Evolutionary conservation across 768 basidiomycete species (phyloP).

Genomic region (Cantharellus anzutake): DNA sequence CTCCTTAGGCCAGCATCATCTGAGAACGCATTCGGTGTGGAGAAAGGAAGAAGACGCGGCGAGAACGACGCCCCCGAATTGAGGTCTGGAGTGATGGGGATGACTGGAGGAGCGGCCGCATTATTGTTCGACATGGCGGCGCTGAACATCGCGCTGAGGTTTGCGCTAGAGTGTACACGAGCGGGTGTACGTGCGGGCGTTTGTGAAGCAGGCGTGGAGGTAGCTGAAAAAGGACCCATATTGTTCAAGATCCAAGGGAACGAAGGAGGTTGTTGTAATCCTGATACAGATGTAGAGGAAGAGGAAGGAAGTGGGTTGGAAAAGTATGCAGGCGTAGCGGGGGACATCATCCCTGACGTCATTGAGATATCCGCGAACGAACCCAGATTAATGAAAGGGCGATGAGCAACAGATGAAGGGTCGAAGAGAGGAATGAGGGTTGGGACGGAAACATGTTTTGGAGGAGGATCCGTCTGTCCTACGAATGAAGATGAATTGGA

Average conservation of each 20-base stretch:
- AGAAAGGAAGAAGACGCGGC: neutral
- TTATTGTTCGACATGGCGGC: neutral
- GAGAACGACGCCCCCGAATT: no score
- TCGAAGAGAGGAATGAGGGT: constrained; percentile 27
- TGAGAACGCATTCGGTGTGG: constrained; percentile 29
- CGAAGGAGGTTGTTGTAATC: constrained; percentile 3
- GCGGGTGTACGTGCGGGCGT: neutral
- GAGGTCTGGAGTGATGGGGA: neutral
- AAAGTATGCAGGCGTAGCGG: neutral
- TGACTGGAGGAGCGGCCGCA: neutral
- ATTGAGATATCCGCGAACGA: constrained; percentile 4
- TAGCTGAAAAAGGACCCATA: neutral
- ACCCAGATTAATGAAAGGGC: neutral
- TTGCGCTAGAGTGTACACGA: neutral
- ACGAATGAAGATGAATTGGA: constrained; percentile 6
- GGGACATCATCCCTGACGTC: constrained; percentile 6
- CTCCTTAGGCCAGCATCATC: constrained; percentile 38
- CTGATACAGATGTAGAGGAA: neutral
- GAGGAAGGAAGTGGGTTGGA: no score
- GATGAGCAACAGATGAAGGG: constrained; percentile 7
- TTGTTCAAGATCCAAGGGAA: constrained; percentile 5
- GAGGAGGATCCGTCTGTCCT: neutral
- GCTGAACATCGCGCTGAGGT: neutral
- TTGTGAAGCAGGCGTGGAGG: neutral
- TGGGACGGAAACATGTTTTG: constrained; percentile 9